phyloP scores from a whole-genome alignment of 2,329 filamentous ascomycete genomes.

The Colletotrichum tropicale region DNA sequence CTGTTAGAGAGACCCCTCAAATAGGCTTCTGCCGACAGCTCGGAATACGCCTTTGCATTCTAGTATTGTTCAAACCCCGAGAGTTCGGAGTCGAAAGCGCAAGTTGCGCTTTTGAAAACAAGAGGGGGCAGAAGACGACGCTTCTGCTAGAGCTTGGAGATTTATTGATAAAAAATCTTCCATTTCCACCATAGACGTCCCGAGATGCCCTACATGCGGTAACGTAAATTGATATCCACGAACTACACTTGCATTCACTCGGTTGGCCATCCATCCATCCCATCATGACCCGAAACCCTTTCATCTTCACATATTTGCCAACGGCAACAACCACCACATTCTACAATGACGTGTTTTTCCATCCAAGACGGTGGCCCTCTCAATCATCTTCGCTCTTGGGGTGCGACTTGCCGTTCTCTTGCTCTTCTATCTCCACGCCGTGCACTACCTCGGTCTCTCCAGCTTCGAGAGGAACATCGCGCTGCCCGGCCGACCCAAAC shows the following conservation, averaged over 20 bases:
- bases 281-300: neutral
- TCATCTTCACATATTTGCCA: neutral
- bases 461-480: neutral
- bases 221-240: fast-evolving
- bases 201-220: too few relatives aligned
- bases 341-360: fast-evolving
- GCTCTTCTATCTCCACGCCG: neutral
- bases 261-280: fast-evolving
- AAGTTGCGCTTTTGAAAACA: neutral
- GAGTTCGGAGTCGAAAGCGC: neutral
- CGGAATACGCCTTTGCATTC: neutral
- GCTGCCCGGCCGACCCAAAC: neutral
- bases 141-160: too few relatives aligned
- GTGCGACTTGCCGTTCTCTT: neutral
- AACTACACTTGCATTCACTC: neutral
- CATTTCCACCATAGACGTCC: neutral
- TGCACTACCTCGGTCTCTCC: neutral
- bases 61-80: neutral
- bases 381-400: neutral
- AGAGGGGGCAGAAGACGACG: neutral
- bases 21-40: neutral
- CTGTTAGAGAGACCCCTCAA: fast-evolving
- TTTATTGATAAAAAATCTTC: neutral
- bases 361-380: neutral
- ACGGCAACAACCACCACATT: fast-evolving